Evolutionary conservation across 208 protist species (phyloP).

Genomic region (Naegleria lovaniensis): DNA sequence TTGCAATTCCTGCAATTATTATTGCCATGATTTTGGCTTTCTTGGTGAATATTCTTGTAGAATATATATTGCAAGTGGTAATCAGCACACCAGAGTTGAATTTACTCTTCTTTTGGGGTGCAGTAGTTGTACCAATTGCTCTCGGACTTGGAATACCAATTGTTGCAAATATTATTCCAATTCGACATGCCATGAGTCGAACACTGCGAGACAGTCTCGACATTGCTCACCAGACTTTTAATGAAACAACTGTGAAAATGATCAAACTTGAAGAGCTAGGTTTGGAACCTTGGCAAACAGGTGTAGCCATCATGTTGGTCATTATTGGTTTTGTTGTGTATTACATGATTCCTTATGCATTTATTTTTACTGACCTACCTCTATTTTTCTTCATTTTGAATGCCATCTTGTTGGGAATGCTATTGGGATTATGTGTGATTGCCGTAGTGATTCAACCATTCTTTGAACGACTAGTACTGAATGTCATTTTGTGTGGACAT

Average conservation of each 20-base stretch:
- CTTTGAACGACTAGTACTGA: conserved; percentile 59
- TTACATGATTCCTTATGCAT: conserved; percentile 82
- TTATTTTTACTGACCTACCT: conserved; percentile 71
- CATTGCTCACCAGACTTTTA: conserved; percentile 76
- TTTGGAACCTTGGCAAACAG: conserved; percentile 61
- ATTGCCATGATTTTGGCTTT: conserved; percentile 64
- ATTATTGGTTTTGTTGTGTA: conserved; percentile 82
- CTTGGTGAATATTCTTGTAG: conserved; percentile 55
- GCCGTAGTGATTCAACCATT: conserved; percentile 61
- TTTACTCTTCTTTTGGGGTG: conserved; percentile 28
- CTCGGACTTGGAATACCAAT: conserved; percentile 71
- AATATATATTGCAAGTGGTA: not conserved
- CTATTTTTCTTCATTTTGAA: conserved; percentile 83
- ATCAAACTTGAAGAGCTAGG: conserved; percentile 76
- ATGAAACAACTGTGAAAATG: conserved; percentile 75
- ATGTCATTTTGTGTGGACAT: conserved; percentile 70
- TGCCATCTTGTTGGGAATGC: conserved; percentile 75
- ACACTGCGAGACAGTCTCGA: conserved; percentile 83
- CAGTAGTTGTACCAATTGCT: conserved; percentile 55
- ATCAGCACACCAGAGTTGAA: not conserved
- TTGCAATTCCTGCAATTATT: conserved; percentile 73
- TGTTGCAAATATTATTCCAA: conserved; percentile 66
- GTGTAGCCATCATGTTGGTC: conserved; percentile 63
- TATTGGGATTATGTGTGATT: conserved; percentile 79
- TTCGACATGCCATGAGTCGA: conserved; percentile 59